Conservation (phyloP, 345 rosid genomes). For the Psidium friedrichsthalianum region DNA sequence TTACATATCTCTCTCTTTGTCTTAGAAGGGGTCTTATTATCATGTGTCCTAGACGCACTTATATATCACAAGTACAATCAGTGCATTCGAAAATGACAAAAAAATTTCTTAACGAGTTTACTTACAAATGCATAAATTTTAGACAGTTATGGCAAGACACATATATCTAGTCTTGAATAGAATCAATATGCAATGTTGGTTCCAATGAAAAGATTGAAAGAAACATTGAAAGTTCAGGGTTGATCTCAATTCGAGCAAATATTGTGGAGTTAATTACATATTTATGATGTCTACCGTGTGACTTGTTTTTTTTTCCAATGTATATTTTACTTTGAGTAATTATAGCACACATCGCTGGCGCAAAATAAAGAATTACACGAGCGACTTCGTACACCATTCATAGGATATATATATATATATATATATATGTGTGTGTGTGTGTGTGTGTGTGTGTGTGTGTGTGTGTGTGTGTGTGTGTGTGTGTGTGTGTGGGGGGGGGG, state of each 20-base stretch:
- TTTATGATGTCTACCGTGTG: not conserved
- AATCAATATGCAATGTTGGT: not conserved
- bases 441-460: no score
- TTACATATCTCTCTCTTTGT: not conserved
- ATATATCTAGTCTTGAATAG: not conserved
- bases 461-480: no score
- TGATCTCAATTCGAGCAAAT: not conserved
- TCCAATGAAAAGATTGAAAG: not conserved
- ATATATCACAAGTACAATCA: not conserved
- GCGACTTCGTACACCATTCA: no score
- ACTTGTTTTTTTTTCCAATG: not conserved
- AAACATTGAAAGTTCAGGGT: not conserved
- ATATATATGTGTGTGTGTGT: no score
- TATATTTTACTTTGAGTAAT: not conserved
- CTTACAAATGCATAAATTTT: not conserved
- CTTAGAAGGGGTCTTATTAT: not conserved
- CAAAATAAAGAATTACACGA: no score
- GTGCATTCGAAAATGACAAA: not conserved
- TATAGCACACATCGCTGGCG: not conserved
- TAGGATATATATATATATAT: no score
- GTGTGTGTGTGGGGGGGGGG: no score
- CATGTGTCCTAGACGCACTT: not conserved
- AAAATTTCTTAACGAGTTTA: not conserved
- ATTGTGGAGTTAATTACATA: not conserved
- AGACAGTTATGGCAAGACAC: not conserved